These are phyloP conservation scores for Leccinum pallidistipes DNA, from an alignment of 1,284 basidiomycete species.

Conservation along the genomic window DNA sequence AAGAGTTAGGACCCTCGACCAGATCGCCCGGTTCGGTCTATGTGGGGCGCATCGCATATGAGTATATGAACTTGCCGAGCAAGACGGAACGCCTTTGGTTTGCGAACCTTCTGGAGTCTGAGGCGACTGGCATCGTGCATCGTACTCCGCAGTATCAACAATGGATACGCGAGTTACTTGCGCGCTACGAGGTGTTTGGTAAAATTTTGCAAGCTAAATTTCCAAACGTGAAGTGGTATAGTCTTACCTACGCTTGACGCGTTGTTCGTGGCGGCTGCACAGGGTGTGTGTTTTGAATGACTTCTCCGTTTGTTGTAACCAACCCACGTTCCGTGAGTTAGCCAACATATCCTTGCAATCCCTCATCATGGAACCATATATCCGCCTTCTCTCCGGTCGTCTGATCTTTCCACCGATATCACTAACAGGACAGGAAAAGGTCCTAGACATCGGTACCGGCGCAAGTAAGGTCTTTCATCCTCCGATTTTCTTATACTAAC, in stretches of 20 bases:
- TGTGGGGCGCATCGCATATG: constrained; percentile 82
- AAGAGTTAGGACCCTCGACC: constrained; percentile 57
- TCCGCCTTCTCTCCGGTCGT: constrained; percentile 19
- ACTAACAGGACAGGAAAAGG: constrained; percentile 18
- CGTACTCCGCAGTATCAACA: constrained; percentile 37
- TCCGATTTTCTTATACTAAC: neutral
- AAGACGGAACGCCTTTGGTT: constrained; percentile 86
- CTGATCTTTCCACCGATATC: constrained; percentile 22
- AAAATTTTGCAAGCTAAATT: constrained; percentile 81
- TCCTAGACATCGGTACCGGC: constrained; percentile 29
- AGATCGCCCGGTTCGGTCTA: constrained; percentile 76
- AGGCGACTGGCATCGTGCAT: constrained; percentile 28
- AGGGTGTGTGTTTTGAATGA: constrained; percentile 42
- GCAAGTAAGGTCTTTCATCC: constrained; percentile 10
- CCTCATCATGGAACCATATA: constrained; percentile 71
- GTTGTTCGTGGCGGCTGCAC: constrained; percentile 67
- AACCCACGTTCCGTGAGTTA: constrained; percentile 27
- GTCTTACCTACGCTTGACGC: constrained; percentile 81
- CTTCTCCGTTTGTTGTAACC: neutral
- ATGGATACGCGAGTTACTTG: constrained; percentile 68
- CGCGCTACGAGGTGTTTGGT: constrained; percentile 79
- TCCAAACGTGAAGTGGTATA: constrained; percentile 82
- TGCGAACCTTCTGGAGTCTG: constrained; percentile 77
- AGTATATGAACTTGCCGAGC: constrained; percentile 85
- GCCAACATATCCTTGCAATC: constrained; percentile 76